These are phyloP conservation scores for Fusarium caatingaense DNA, from an alignment of 2,329 filamentous ascomycete species.

Conservation along the genomic window DNA sequence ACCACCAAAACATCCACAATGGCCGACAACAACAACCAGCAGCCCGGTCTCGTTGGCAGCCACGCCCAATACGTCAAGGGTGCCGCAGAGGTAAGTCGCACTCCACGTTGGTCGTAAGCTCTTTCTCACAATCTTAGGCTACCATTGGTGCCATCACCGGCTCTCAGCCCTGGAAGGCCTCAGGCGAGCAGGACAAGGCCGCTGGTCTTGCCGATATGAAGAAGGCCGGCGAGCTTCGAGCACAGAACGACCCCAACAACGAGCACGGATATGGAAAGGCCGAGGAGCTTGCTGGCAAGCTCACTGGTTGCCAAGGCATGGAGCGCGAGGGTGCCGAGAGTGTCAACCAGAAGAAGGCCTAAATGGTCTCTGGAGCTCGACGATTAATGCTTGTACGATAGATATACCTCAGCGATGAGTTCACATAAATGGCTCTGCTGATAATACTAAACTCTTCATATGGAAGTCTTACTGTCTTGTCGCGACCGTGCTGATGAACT, in stretches of 20 bases:
- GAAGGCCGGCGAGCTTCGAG: conserved; percentile 66
- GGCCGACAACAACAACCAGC: conserved; percentile 46
- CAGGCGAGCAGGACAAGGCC: conserved; percentile 72
- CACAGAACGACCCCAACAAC: conserved; percentile 60
- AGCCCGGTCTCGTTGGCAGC: conserved; percentile 68
- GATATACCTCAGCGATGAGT: not conserved
- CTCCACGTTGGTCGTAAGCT: not conserved
- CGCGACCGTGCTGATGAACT: too few species aligned
- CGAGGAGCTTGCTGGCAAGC: conserved; percentile 73
- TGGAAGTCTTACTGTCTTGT: fast-evolving
- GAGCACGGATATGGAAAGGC: conserved; percentile 69
- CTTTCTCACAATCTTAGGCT: conserved; percentile 53
- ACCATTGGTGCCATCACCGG: conserved; percentile 71
- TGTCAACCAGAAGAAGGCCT: conserved; percentile 51
- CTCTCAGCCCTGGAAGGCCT: conserved; percentile 70
- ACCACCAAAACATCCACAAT: conserved; percentile 36
- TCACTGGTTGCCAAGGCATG: conserved; percentile 77
- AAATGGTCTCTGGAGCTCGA: not conserved
- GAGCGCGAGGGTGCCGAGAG: conserved; percentile 69
- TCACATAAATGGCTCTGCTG: not conserved
- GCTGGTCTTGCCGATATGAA: conserved; percentile 73
- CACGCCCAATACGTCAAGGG: conserved; percentile 78
- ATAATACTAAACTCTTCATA: conserved; percentile 2
- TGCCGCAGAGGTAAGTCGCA: conserved; percentile 66
- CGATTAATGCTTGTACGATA: conserved; percentile 21